Base-by-base conservation (phyloP, 805 yeast species). In the Saccharomycopsis babjevae region DNA sequence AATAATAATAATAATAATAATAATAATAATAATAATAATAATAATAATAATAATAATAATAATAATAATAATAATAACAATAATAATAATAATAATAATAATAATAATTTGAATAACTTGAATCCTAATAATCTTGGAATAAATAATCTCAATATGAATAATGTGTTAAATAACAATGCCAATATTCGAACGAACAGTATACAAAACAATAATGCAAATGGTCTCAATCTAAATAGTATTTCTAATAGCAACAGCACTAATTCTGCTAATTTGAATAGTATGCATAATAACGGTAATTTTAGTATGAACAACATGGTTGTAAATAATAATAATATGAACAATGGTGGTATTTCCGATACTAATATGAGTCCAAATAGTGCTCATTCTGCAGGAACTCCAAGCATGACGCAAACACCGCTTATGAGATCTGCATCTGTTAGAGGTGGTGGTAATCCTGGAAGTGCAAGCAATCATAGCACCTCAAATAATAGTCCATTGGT, bases 161-260 rank as follows among this genome's bases (percentile, higher is more conserved):
- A 59, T 13, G 43, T 16, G 15, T 50, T 50, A n/a, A 61, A 57
- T 22, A 58, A 58, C 13, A 52, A 46, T 10, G 43, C 18, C 20
- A 55, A 55, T n/a, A 22, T 30, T 3, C 8, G 39, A 34, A 16
- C 13, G 39, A 57, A 32, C 11, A 57, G 58, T 57, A 11, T 57
- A 60, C 5, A 22, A 42, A n/a, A 30, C 62, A 22, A 39, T 57
- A 57, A 34, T 56, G 5, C 18, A n/a, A 57, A 46, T 38, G 36
- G 60, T 56, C 50, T 6, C 62, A 50, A 28, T 61, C 46, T 28
- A 67, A 57, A 20, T 62, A 25, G 52, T 61, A 50, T 59, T 36
- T 30, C 50, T 18, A 59, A 3, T 66, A 61, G 28, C 66, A 60
- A 16, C 62, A 56, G 56, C 68, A 56, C 32, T 68, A 61, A 55